Evolutionary conservation across 2,329 filamentous ascomycete genomes (phyloP).

Genomic region (Talaromyces sp.): DNA sequence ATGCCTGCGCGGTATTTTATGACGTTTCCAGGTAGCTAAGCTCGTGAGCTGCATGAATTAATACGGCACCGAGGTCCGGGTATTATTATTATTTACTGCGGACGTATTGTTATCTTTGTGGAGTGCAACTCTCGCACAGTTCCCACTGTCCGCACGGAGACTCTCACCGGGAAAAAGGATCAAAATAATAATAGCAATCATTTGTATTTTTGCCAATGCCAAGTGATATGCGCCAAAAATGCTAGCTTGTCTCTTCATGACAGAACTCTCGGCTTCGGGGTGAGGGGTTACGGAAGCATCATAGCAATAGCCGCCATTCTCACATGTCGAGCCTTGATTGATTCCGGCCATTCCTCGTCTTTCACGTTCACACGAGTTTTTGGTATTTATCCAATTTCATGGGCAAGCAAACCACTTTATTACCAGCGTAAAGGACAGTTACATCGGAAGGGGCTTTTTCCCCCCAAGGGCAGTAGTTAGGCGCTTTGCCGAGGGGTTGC

Average conservation of each 20-base stretch:
- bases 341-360: background rate
- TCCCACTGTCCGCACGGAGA: background rate
- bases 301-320: background rate
- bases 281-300: background rate
- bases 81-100: too few relatives aligned
- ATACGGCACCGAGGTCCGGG: too few relatives aligned
- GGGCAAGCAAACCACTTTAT: background rate
- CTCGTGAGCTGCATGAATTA: background rate
- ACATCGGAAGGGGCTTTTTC: background rate
- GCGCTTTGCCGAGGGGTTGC: background rate
- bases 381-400: background rate
- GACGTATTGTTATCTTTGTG: background rate
- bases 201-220: background rate
- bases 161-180: background rate
- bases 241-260: background rate
- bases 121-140: background rate
- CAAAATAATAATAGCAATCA: background rate
- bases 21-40: constrained; percentile 22
- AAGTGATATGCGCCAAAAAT: background rate
- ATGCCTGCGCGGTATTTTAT: constrained; percentile 21
- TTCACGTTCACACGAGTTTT: background rate
- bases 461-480: background rate
- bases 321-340: background rate
- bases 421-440: background rate
- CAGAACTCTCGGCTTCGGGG: background rate